phyloP scores from a whole-genome alignment of 176 grass and related monocot species.

The Oryza rufipogon region DNA sequence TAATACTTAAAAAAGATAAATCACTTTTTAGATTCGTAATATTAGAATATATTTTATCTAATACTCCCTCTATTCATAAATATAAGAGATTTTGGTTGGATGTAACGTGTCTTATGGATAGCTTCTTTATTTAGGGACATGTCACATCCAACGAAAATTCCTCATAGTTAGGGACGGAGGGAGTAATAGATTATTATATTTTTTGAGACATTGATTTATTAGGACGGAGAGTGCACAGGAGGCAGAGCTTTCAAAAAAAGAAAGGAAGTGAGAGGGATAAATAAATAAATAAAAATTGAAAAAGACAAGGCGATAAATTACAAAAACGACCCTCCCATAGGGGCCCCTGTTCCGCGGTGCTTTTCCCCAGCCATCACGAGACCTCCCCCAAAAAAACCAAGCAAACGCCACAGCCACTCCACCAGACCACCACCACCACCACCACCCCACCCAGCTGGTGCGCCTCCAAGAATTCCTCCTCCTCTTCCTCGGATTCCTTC shows the following conservation, averaged over 20 bases:
- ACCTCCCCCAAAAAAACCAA: conserved; percentile 15
- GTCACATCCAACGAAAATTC: too few species aligned
- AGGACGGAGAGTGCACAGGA: not conserved
- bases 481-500: conserved; percentile 47
- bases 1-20: too few species aligned
- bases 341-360: conserved; percentile 44
- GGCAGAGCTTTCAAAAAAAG: conserved; percentile 45
- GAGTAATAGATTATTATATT: too few species aligned
- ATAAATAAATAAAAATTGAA: not conserved
- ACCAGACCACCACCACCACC: not conserved
- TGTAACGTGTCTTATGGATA: too few species aligned
- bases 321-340: conserved; percentile 33
- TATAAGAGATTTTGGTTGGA: too few species aligned
- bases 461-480: conserved; percentile 36
- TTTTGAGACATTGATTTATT: too few species aligned
- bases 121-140: too few species aligned
- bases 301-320: conserved; percentile 54
- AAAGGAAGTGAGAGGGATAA: not conserved
- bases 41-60: too few species aligned
- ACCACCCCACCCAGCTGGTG: conserved; percentile 38
- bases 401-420: conserved; percentile 22
- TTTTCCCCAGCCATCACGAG: conserved; percentile 64
- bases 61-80: too few species aligned
- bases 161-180: too few species aligned
- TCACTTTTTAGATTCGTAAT: too few species aligned